Percentiles rank a stretch among this genome's conserved stretches.
Evolutionary conservation across 2,329 filamentous ascomycete species (phyloP).

Genomic region (Aschersonia sp.): DNA sequence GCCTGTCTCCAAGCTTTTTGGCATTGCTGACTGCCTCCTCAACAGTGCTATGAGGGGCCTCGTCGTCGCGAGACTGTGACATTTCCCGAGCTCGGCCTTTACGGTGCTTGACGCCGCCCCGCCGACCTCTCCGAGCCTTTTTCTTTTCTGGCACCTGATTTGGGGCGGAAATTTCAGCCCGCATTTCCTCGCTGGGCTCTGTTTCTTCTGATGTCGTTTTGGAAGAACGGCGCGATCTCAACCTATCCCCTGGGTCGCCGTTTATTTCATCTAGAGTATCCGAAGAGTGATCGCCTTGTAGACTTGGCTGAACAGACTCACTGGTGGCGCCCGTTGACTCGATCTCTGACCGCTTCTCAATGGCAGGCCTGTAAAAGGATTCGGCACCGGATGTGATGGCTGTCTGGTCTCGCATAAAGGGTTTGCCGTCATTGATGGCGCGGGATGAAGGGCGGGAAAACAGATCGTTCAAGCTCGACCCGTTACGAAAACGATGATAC

Average conservation of each 20-base stretch:
- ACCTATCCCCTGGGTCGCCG: neutral
- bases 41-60: slow-evolving; percentile 28
- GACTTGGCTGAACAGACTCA: no score
- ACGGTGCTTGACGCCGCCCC: slow-evolving; percentile 56
- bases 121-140: slow-evolving; percentile 55
- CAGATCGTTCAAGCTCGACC: slow-evolving; percentile 14
- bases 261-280: neutral
- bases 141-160: slow-evolving; percentile 32
- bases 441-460: slow-evolving; percentile 4
- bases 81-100: slow-evolving; percentile 40
- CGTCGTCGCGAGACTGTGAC: slow-evolving; percentile 35
- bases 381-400: neutral
- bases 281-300: neutral
- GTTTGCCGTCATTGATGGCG: neutral
- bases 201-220: neutral
- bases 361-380: neutral
- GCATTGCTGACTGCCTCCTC: slow-evolving; percentile 49
- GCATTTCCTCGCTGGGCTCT: neutral
- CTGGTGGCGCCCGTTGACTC: neutral
- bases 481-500: slow-evolving; percentile 18
- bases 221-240: neutral
- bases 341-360: neutral
- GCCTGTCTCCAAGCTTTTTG: slow-evolving; percentile 39
- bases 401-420: neutral
- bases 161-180: neutral